Evolutionary conservation across 177 flowering plant genomes (phyloP), one percentile per base, ranked within the genome.

Genomic region (Vitis hybrid): DNA sequence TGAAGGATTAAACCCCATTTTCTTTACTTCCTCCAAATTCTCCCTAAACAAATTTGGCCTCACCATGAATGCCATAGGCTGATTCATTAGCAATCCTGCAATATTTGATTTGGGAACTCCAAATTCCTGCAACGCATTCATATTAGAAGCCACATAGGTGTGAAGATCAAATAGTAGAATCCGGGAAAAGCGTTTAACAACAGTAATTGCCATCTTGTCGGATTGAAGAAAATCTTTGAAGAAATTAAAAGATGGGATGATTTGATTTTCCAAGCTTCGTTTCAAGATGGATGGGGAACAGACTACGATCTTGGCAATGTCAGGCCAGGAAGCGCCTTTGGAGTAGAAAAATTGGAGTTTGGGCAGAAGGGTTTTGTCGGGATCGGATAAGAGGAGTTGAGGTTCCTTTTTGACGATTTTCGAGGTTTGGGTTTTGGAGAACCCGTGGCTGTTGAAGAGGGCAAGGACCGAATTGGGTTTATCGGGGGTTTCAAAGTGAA

Each of bases 51-150:
- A 10, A 26, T 20, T 66, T 1, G 69, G 14, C 8, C 0, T 7
- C 4, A 2, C 26, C 8, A 66, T 3, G 15, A 73, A 26, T 3
- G 14, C n/a, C 11, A 65, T 20, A 48, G 73, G 73, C 18, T 54
- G 50, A 10, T 2, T 0, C 3, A 0, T 14, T 10, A 75, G 6
- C 3, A 66, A 26, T 1, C 0, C 19, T 0, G 13, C 2, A 6
- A 77, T 68, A 7, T 19, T 39, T 0, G 70, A 62, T 10, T 80
- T 65, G 6, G 82, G 73, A 48, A 77, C 79, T 26, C 79, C 80
- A n/a, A 29, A 18, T 31, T 70, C 67, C 26, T 16, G 51, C 72
- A 77, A 56, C 16, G 71, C 2, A 1, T 52, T 45, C 20, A 78
- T 18, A 53, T 78, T 75, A 6, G 76, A 68, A 4, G 10, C 60